Percentiles rank a stretch among this genome's conserved stretches.
Evolutionary conservation across 345 rosid species (phyloP).

Genomic region (Eucalyptus marginata): DNA sequence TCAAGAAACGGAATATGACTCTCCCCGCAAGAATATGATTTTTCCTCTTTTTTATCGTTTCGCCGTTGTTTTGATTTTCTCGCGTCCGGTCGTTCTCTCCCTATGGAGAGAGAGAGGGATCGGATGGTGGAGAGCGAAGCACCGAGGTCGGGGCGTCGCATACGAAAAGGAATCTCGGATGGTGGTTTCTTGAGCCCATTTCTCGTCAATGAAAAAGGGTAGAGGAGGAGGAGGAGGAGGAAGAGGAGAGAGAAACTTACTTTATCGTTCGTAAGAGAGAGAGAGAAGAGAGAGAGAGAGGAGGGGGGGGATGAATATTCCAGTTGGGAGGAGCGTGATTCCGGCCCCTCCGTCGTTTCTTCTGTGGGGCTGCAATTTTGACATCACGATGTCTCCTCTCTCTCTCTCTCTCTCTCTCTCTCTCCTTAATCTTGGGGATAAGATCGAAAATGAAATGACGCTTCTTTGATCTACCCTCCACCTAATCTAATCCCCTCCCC

Average conservation of each 20-base stretch:
- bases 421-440: background rate
- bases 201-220: background rate
- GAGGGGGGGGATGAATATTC: background rate
- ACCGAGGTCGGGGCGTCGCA: conserved; percentile 9
- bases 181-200: background rate
- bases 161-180: background rate
- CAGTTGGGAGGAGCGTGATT: no score
- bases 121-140: background rate
- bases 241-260: background rate
- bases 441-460: background rate
- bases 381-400: background rate
- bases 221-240: background rate
- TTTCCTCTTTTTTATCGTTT: background rate
- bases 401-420: background rate
- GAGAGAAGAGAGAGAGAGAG: no score
- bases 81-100: background rate
- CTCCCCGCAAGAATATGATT: background rate
- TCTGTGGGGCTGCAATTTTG: background rate
- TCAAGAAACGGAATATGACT: conserved; percentile 44
- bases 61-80: background rate
- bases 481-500: background rate
- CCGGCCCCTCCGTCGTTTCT: background rate
- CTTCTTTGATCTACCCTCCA: background rate
- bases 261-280: background rate
- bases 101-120: background rate